Evolutionary conservation across 441 rosid species (phyloP), one percentile per base, ranked within the genome.

Genomic region (Bocquillonia castaneifolia): DNA sequence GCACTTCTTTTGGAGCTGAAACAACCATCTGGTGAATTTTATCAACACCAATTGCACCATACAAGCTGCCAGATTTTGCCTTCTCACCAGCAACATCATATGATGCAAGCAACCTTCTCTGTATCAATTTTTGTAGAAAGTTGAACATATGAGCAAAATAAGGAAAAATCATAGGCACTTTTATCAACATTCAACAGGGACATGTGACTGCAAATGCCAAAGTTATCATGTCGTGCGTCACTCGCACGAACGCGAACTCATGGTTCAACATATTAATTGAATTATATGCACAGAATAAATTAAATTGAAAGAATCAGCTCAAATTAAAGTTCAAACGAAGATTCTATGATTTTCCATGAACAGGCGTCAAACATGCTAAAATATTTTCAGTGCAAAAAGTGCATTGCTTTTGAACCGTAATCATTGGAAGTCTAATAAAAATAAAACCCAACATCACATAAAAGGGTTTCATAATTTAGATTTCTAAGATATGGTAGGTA

Each of bases 101-200:
- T 0, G 83, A 72, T 0, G 85, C 76, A 28, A 85, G 87, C 73
- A 86, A 51, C 74, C 45, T 76, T 76, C 85, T 84, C 94, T 86
- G 91, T 53, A 76, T 64, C 47, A 51, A 64, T 47, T 34, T n/a
- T 62, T 44, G 51, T 22, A 25, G 28, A 61, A 22, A 23, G n/a
- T 25, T 20, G 42, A 62, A 31, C 22, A 60, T 40, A 58, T 59
- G 48, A 69, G 63, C 14, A 17, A 37, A 71, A 25, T 10, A 26
- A 3, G 10, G 2, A 10, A 17, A 18, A 8, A 23, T 3, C 37
- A 18, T 5, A 0, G 34, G 3, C 23, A 10, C 1, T 57, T 4
- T 13, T 15, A 55, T 31, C 5, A n/a, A n/a, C 29, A 42, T 20
- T 40, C 17, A 34, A 20, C 52, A 37, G 12, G n/a, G 18, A 13